phyloP scores from a whole-genome alignment of 169 alveolate species.

The Cytauxzoon felis region DNA sequence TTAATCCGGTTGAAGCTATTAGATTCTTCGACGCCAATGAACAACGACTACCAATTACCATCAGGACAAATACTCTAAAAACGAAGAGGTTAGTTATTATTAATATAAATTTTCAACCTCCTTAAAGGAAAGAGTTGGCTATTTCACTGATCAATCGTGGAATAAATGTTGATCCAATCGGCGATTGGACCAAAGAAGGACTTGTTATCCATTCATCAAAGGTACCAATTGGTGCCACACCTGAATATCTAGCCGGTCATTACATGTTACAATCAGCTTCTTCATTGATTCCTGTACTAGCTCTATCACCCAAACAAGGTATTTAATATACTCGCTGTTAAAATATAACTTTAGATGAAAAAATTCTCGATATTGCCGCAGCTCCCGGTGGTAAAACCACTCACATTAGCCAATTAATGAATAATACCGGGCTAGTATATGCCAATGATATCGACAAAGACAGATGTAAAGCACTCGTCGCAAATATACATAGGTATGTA shows the following conservation, averaged over 20 bases:
- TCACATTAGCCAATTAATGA: constrained; percentile 90
- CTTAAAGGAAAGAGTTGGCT: constrained; percentile 86
- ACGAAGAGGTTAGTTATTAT: constrained; percentile 72
- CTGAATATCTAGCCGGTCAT: constrained; percentile 95
- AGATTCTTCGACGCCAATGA: constrained; percentile 89
- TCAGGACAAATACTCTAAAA: constrained; percentile 88
- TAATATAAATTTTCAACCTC: constrained; percentile 24
- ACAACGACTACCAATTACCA: constrained; percentile 84
- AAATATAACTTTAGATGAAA: constrained; percentile 67
- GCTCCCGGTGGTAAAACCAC: constrained; percentile 98
- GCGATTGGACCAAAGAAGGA: constrained; percentile 92
- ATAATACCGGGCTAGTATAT: constrained; percentile 88
- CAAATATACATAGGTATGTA: constrained; percentile 79
- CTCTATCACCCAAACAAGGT: constrained; percentile 87
- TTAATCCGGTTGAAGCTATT: constrained; percentile 88
- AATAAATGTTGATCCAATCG: constrained; percentile 90
- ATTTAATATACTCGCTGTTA: no score
- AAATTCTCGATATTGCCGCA: constrained; percentile 93
- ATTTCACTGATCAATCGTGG: constrained; percentile 88
- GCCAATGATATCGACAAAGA: constrained; percentile 92
- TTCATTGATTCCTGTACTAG: constrained; percentile 91
- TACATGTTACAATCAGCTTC: constrained; percentile 93
- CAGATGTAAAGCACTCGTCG: constrained; percentile 88
- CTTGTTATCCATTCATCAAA: constrained; percentile 86
- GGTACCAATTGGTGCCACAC: constrained; percentile 96